Evolutionary conservation across 2,329 filamentous ascomycete genomes (phyloP).

Genomic region (Bipolaris cookei): DNA sequence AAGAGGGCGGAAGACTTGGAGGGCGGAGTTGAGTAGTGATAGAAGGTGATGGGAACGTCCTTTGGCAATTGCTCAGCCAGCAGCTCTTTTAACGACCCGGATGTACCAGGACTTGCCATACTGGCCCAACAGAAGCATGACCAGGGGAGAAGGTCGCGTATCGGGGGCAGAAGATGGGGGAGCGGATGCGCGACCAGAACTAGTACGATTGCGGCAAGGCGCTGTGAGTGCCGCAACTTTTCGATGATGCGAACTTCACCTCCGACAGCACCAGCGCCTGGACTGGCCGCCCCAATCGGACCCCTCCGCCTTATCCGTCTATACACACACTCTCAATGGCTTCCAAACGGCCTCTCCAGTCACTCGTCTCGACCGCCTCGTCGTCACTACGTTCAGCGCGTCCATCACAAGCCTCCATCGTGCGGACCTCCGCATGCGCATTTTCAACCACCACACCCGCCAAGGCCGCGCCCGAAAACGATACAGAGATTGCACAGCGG

Average conservation of each 20-base stretch:
- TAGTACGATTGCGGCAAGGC: slow-evolving; percentile 26
- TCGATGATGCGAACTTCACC: slow-evolving; percentile 35
- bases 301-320: slow-evolving; percentile 22
- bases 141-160: slow-evolving; percentile 16
- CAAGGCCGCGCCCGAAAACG: slow-evolving; percentile 33
- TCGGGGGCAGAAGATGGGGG: slow-evolving; percentile 20
- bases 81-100: slow-evolving; percentile 48
- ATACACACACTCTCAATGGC: slow-evolving; percentile 51
- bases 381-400: slow-evolving; percentile 36
- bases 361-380: slow-evolving; percentile 35
- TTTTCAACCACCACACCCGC: slow-evolving; percentile 39
- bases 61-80: slow-evolving; percentile 61
- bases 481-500: slow-evolving; percentile 40
- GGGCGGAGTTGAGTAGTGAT: slow-evolving; percentile 88
- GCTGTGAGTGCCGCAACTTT: slow-evolving; percentile 36
- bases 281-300: slow-evolving; percentile 17
- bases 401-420: slow-evolving; percentile 31
- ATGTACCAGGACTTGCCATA: slow-evolving; percentile 35
- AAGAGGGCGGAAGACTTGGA: slow-evolving; percentile 77
- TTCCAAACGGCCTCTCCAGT: slow-evolving; percentile 53
- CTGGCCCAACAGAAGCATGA: slow-evolving; percentile 14
- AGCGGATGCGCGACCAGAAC: slow-evolving; percentile 22
- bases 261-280: slow-evolving; percentile 12
- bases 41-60: slow-evolving; percentile 68
- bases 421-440: slow-evolving; percentile 47